Evolutionary conservation across 2,329 filamentous ascomycete genomes (phyloP).

Genomic region (Sclerotinia borealis): DNA sequence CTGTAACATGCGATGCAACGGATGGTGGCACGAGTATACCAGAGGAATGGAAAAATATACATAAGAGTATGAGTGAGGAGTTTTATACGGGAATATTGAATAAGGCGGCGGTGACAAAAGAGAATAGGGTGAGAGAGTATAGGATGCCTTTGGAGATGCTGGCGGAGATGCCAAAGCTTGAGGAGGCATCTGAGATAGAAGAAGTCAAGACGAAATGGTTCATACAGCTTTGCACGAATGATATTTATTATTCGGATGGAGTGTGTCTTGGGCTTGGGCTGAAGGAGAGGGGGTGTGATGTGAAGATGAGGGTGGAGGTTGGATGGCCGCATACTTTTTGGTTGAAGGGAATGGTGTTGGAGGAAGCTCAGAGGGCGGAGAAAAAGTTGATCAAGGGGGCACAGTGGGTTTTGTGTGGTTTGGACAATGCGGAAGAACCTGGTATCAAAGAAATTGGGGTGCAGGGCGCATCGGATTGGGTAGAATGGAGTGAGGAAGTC

Average conservation of each 20-base stretch:
- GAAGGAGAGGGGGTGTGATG: constrained; percentile 35
- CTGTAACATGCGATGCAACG: constrained; percentile 42
- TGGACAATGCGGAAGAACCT: not conserved
- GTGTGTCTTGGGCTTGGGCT: constrained; percentile 43
- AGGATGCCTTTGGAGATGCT: constrained; percentile 39
- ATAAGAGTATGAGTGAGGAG: constrained; percentile 36
- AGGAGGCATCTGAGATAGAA: not conserved
- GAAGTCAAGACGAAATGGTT: constrained; percentile 37
- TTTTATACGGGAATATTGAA: constrained; percentile 35
- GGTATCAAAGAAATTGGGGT: not conserved
- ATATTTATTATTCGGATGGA: constrained; percentile 46
- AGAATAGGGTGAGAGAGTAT: constrained; percentile 34
- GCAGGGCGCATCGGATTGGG: not conserved
- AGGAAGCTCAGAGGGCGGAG: constrained; percentile 39
- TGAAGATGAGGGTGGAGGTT: constrained; percentile 38
- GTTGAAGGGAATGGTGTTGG: constrained; percentile 40
- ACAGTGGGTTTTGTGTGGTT: constrained; percentile 34
- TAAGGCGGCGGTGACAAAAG: constrained; percentile 33
- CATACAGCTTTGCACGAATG: constrained; percentile 45
- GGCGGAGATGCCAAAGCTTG: constrained; percentile 18
- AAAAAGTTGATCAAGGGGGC: constrained; percentile 38
- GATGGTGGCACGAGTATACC: constrained; percentile 36
- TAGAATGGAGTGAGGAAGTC: not conserved
- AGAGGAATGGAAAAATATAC: constrained; percentile 31
- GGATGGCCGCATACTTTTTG: constrained; percentile 50